Conservation (phyloP, 225 moss, liverwort and hornwort genomes). For the Pseudoscleropodium purum region DNA sequence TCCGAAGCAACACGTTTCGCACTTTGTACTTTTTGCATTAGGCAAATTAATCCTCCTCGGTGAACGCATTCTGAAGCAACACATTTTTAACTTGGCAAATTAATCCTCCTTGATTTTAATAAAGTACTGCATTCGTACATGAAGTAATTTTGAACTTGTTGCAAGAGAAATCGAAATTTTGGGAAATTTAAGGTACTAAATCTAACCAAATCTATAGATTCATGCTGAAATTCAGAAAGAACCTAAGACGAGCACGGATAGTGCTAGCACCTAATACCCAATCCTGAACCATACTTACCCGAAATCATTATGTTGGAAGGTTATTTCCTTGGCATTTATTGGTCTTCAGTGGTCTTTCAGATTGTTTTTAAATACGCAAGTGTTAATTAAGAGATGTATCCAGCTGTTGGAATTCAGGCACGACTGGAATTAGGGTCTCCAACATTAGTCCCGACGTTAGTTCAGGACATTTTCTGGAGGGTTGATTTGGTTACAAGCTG, state of each 20-base stretch:
- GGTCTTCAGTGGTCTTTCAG: not conserved
- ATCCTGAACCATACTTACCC: not conserved
- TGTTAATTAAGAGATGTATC: too few relatives aligned
- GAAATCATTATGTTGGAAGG: not conserved
- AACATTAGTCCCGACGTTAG: not conserved
- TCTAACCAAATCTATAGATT: not conserved
- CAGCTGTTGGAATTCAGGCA: not conserved
- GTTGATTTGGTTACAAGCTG: not conserved
- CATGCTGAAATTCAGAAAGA: not conserved
- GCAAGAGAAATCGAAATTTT: too few relatives aligned
- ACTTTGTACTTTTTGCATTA: not conserved
- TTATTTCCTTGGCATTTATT: not conserved
- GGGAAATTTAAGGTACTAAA: too few relatives aligned
- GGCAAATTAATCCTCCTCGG: not conserved
- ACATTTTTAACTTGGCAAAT: not conserved
- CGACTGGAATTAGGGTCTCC: not conserved
- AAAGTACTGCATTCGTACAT: not conserved
- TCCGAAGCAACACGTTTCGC: not conserved
- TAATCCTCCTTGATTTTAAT: not conserved
- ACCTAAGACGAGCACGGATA: not conserved
- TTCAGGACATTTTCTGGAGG: not conserved
- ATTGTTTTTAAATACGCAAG: not conserved
- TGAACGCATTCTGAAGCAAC: not conserved
- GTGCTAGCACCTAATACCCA: not conserved
- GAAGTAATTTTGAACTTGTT: not conserved